These are phyloP conservation scores for Solanum sparsipilum DNA, from an alignment of 257 asterid species.

Conservation along the genomic window DNA sequence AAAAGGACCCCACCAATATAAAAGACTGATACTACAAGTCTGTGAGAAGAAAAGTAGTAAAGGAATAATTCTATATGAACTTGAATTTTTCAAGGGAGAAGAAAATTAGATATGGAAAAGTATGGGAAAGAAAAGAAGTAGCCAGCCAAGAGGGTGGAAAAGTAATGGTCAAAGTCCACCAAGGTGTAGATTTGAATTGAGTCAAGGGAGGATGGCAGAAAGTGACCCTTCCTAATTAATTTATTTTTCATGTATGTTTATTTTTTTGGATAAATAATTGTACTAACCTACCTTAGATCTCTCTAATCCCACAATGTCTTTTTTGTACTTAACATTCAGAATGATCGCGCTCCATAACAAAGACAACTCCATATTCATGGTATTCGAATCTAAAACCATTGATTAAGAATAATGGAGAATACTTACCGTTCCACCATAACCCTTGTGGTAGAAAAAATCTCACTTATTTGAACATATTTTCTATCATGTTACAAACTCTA, in stretches of 20 bases:
- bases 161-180: constrained; percentile 9
- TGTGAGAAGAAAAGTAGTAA: neutral
- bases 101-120: constrained; percentile 1
- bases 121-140: neutral
- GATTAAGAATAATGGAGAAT: no score
- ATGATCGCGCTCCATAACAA: neutral
- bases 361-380: no score
- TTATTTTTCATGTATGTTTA: neutral
- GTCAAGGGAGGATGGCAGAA: constrained; percentile 12
- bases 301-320: neutral
- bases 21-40: neutral
- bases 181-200: neutral
- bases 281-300: neutral
- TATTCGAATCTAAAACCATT: no score
- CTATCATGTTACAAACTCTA: neutral
- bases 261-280: neutral
- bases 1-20: neutral
- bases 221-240: neutral
- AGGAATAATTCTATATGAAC: neutral
- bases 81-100: neutral
- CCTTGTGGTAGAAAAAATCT: no score
- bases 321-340: neutral
- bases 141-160: constrained; percentile 3
- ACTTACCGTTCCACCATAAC: no score
- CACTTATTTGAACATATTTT: neutral